Evolutionary conservation across 2,329 filamentous ascomycete species (phyloP), one percentile per base, ranked within the genome.

Genomic region (Diaporthe helianthi): DNA sequence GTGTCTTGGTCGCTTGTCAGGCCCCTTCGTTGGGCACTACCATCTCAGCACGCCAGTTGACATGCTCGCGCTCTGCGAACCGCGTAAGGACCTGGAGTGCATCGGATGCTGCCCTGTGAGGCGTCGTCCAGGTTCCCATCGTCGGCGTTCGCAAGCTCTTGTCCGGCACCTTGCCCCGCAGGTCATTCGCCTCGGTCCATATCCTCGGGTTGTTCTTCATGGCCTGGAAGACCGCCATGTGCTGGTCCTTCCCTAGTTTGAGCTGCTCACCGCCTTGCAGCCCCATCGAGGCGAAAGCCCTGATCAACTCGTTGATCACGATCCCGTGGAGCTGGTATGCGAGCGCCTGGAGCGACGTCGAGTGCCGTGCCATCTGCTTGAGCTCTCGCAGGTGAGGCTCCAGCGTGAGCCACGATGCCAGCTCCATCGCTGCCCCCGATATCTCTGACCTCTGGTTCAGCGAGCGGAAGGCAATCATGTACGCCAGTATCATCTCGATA

Each of bases 401-500:
- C 63, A 86, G 78, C 68, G 78, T 80, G 49, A 78, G 75, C 84
- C 84, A 87, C 36, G 76, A 73, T 2, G 71, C 72, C 8, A 80
- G 75, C 51, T 86, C 84, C 64, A 76, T 77, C 33, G 78, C 75
- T 72, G 81, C 83, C 61, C 81, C 81, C 66, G 83, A 80, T n/a
- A 84, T 72, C 31, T 78, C 76, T 4, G 84, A 81, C 13, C 77
- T 77, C 53, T 83, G 80, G 76, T 84, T 84, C 53, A 84, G 77
- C 2, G 83, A 79, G 71, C 86, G 81, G 76, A 88, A 88, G 1
- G 82, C 81, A 17, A 86, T 78, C 78, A 88, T 84, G 73, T 87
- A 89, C 6, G 83, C 81, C 65, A 86, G 75, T 24, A 85, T 80
- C 75, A 84, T 84, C 73, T 87, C 85, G 10, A 86, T 76, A 41